Conservation (phyloP, 306 rosid species). For the Carpinus fangiana region DNA sequence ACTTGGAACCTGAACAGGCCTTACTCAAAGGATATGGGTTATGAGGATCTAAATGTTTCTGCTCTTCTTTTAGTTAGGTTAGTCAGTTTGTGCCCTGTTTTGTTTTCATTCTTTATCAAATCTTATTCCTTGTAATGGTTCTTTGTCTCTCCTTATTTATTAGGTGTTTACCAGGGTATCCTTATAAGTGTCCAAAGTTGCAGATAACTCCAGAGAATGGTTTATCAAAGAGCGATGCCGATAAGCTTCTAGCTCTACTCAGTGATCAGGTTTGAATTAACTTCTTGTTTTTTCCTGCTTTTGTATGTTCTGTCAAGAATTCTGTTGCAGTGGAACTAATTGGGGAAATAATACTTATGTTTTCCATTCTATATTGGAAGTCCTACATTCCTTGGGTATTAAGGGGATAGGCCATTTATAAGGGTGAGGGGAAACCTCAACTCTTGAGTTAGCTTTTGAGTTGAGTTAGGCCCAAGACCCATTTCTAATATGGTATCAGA, state of each 20-base stretch:
- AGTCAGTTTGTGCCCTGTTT: conserved; percentile 25
- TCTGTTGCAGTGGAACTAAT: conserved; percentile 19
- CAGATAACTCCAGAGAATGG: conserved; percentile 77
- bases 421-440: too few species aligned
- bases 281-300: neutral
- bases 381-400: too few species aligned
- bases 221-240: conserved; percentile 57
- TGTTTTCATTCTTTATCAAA: conserved; percentile 3
- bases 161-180: conserved; percentile 92
- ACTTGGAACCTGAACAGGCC: conserved; percentile 57
- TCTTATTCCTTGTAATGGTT: conserved; percentile 13
- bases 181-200: conserved; percentile 89
- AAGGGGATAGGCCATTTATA: too few species aligned
- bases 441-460: too few species aligned
- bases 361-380: neutral
- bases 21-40: conserved; percentile 88
- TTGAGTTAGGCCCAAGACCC: too few species aligned
- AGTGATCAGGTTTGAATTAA: conserved; percentile 64
- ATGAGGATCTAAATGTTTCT: conserved; percentile 78
- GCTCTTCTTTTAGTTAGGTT: conserved; percentile 76
- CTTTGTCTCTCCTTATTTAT: conserved; percentile 7
- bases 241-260: conserved; percentile 72
- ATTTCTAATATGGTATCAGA: too few species aligned
- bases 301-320: conserved; percentile 11
- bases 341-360: conserved; percentile 9